These are phyloP conservation scores for Heritiera littoralis DNA, from an alignment of 345 rosid species.

Conservation along the genomic window DNA sequence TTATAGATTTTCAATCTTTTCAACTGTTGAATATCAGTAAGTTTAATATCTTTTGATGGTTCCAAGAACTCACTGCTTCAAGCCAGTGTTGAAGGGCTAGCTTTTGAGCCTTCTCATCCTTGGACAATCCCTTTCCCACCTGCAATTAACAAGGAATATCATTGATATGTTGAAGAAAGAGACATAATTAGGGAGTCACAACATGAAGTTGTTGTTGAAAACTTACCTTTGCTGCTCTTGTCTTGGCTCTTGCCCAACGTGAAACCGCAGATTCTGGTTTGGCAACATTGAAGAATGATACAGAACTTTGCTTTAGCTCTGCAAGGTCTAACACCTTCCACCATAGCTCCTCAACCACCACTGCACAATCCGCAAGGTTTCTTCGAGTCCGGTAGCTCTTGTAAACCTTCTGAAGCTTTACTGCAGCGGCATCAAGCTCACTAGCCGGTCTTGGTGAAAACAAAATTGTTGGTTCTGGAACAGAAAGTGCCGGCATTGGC, in stretches of 20 bases:
- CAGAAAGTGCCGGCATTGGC: conserved; percentile 40
- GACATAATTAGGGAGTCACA: not conserved
- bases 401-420: conserved; percentile 80
- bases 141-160: conserved; percentile 24
- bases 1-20: not conserved
- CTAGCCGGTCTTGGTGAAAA: conserved; percentile 70
- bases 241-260: conserved; percentile 92
- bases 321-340: conserved; percentile 93
- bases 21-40: too few relatives aligned
- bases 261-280: conserved; percentile 82
- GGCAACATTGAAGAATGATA: conserved; percentile 57
- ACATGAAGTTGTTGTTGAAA: not conserved
- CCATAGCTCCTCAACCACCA: conserved; percentile 89
- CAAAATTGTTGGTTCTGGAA: conserved; percentile 50
- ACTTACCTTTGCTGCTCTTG: conserved; percentile 83
- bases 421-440: conserved; percentile 87
- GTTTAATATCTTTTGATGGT: not conserved
- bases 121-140: conserved; percentile 88
- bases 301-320: conserved; percentile 56
- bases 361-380: conserved; percentile 94
- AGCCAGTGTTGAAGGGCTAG: conserved; percentile 92
- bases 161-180: not conserved
- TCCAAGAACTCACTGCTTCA: conserved; percentile 73
- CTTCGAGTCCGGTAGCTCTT: conserved; percentile 90
- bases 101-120: conserved; percentile 87